Percentiles rank a stretch among this genome's conserved stretches.
Evolutionary conservation across 148 eudicot genomes (phyloP).

Genomic region (Mesembryanthemum crystallinum): DNA sequence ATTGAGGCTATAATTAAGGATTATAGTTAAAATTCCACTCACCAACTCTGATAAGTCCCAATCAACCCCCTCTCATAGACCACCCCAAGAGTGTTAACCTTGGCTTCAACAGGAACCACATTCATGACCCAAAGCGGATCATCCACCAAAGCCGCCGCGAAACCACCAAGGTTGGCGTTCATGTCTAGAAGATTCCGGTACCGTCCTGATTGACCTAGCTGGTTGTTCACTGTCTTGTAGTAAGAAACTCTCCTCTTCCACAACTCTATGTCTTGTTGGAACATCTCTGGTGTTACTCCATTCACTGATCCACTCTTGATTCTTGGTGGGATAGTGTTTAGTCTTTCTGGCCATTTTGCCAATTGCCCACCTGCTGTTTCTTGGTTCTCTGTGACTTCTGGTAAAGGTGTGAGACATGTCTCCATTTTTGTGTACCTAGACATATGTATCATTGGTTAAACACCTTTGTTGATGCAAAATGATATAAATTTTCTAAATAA

Average conservation of each 20-base stretch:
- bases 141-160: constrained; percentile 63
- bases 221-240: constrained; percentile 69
- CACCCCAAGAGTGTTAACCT: constrained; percentile 71
- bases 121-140: constrained; percentile 92
- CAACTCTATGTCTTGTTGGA: constrained; percentile 37
- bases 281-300: constrained; percentile 50
- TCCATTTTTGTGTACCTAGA: constrained; percentile 77
- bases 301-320: constrained; percentile 42
- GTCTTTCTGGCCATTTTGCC: constrained; percentile 68
- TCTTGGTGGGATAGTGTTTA: constrained; percentile 59
- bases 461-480: too few species aligned
- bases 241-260: constrained; percentile 70
- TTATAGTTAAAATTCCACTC: background rate
- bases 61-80: constrained; percentile 75
- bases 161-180: constrained; percentile 82
- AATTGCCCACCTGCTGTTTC: constrained; percentile 62
- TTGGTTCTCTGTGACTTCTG: constrained; percentile 40
- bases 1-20: too few species aligned
- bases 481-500: too few species aligned
- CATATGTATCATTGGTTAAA: too few species aligned
- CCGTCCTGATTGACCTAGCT: constrained; percentile 56
- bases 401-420: constrained; percentile 59
- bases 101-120: constrained; percentile 69
- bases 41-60: constrained; percentile 87
- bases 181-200: constrained; percentile 79